Base-by-base conservation (phyloP, 1,139 yeast genomes). In the Kluyveromyces sp. region DNA sequence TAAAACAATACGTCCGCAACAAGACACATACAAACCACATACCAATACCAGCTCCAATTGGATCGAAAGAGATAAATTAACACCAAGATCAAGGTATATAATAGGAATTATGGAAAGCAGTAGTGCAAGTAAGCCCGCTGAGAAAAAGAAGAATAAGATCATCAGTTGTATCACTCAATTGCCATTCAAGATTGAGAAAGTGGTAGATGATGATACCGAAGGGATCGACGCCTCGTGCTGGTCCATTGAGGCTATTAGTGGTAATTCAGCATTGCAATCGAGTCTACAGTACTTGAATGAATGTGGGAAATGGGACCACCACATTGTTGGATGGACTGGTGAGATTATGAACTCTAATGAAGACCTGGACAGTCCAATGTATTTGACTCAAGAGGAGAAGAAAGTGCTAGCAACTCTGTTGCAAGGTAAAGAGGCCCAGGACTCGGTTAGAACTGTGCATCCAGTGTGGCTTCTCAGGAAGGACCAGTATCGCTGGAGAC, bases 261-360 rank as follows among this genome's bases (percentile, higher is more conserved):
- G 97, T 1, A 85, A 86, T 58, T 82, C 94, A 10, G 95, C 97
- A 0, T 68, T 90, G 44, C 83, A 83, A 60, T 80, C 95, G 5
- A 81, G 95, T 3, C 77, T 85, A 53, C 73, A 73, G 52, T 82
- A 78, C 58, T 69, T 92, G 48, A 74, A 74, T 45, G 77, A 80
- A 43, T 79, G 78, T 40, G 76, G 89, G 0, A 77, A 79, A 26
- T 92, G 97, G 94, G 94, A 88, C 54, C 82, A 90, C 41, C 86
- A 88, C 53, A 69, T 88, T 49, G 81, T 94, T 46, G 97, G 90
- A 1, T 94, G 99, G 99, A 85, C 97, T 0, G 98, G 98, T 29
- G 97, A 89, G 65, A 71, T 89, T 52, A 72, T 72, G 47, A 69
- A 73, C 49, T 67, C 69, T 48, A 61, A 65, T 43, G 64, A 58